Conservation (phyloP, 2,329 filamentous ascomycete genomes). For the Cladophialophora bantiana region DNA sequence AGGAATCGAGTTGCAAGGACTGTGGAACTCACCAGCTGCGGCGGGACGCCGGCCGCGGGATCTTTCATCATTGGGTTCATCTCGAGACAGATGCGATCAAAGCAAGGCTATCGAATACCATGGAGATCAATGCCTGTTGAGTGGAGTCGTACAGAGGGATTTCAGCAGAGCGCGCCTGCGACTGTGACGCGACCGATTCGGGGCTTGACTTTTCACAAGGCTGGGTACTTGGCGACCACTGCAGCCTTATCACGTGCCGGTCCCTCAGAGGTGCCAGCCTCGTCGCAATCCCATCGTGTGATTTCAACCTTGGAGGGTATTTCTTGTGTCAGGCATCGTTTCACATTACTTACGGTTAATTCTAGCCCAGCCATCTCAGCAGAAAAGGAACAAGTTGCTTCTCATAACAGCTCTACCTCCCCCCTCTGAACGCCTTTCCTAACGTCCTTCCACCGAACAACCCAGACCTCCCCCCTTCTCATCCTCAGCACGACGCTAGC, state of each 20-base stretch:
- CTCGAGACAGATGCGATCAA: neutral
- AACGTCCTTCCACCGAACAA: slow-evolving; percentile 77
- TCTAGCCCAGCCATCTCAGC: neutral
- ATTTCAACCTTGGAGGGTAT: neutral
- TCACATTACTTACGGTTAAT: neutral
- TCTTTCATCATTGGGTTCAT: slow-evolving; percentile 47
- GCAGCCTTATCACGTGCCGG: neutral
- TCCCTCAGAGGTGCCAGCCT: neutral
- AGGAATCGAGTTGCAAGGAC: slow-evolving; percentile 6
- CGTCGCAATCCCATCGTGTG: neutral
- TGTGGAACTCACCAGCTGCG: slow-evolving; percentile 49
- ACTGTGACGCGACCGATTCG: neutral
- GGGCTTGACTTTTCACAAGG: neutral
- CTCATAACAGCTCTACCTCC: slow-evolving; percentile 53
- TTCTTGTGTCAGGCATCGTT: neutral
- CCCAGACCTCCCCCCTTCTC: slow-evolving; percentile 69
- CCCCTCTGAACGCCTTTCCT: slow-evolving; percentile 58
- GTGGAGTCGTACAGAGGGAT: neutral
- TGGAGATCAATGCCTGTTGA: neutral
- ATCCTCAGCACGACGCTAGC: slow-evolving; percentile 47
- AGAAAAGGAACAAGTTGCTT: neutral
- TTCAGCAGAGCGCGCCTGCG: neutral
- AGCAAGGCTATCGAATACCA: neutral
- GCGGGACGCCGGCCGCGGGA: slow-evolving; percentile 57
- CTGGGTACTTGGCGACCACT: neutral